These are phyloP conservation scores for Pyricularia sp. DNA, from an alignment of 2,329 filamentous ascomycete genomes.

Conservation along the genomic window DNA sequence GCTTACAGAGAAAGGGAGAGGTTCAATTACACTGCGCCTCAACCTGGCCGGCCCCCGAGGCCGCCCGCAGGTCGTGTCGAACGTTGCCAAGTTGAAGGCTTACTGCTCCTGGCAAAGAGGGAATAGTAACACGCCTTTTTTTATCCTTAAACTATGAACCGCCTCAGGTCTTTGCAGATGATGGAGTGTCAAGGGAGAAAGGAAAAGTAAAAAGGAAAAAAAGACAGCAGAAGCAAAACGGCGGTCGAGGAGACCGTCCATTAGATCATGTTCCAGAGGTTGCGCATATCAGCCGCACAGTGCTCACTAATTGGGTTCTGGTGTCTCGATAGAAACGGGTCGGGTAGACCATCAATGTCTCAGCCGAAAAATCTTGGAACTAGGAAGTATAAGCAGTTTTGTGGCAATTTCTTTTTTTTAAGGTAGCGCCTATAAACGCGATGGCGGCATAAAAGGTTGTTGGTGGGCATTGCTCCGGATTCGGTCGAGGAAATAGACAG, in stretches of 20 bases:
- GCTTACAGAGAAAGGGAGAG: not conserved
- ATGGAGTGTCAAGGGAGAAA: not conserved
- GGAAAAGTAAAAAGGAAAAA: not conserved
- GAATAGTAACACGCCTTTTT: not conserved
- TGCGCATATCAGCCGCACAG: not conserved
- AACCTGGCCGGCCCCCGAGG: not conserved
- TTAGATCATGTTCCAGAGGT: not conserved
- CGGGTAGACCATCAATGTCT: not conserved
- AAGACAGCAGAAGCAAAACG: not conserved
- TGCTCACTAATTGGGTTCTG: not conserved
- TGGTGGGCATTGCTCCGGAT: too few species aligned
- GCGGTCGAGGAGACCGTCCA: not conserved
- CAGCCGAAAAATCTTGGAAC: not conserved
- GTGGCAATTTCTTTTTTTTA: not conserved
- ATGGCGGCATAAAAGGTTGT: not conserved
- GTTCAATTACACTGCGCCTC: not conserved
- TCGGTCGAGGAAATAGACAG: not conserved
- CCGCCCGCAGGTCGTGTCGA: not conserved
- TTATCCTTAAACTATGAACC: not conserved
- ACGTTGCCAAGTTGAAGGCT: not conserved
- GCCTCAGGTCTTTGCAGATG: not conserved
- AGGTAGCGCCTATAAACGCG: not conserved
- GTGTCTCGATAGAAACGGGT: not conserved
- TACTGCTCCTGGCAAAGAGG: not conserved
- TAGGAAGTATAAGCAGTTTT: not conserved